Base-by-base conservation (phyloP, 495 filamentous ascomycete genomes). In the Thermothielavioides terrestris region DNA sequence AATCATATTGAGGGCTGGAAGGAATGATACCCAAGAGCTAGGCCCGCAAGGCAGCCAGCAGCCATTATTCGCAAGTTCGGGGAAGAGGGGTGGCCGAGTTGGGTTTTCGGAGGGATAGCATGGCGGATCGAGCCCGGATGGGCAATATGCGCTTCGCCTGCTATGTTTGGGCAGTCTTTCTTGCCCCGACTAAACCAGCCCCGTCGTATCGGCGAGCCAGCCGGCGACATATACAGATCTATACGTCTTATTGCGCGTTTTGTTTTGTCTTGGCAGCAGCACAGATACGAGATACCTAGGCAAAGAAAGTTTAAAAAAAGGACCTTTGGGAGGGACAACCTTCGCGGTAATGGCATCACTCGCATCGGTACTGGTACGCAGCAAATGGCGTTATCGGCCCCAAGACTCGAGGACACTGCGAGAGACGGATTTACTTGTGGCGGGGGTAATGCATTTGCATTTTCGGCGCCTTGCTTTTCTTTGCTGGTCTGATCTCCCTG, bases 381-480 rank as follows among this genome's bases (percentile, higher is more conserved):
- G 53, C 53, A 48, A 47, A 41, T 28, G 53, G 53, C 53, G 53
- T 55, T 55, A 47, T 51, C 37, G 36, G 40, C n/a, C 12, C 8
- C 38, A 25, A 11, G 37, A 26, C 11, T 22, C 3, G 14, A 22
- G 27, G 37, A 10, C 3, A 34, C 21, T 14, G 26, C 17, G 27
- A 34, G 37, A 21, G 20, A 26, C 42, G 20, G 2, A 36, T 36
- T 37, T 11, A 23, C 36, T 28, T 38, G 30, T n/a, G n/a, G n/a
- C n/a, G n/a, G n/a, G n/a, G n/a, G n/a, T n/a, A n/a, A n/a, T n/a
- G n/a, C n/a, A n/a, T n/a, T n/a, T n/a, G n/a, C n/a, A n/a, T n/a
- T n/a, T n/a, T n/a, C n/a, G n/a, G n/a, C n/a, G n/a, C n/a, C n/a
- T n/a, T n/a, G n/a, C n/a, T n/a, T n/a, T n/a, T n/a, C n/a, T n/a